Evolutionary conservation across 73 alveolate species (phyloP).

Genomic region (Urostyla sp.): DNA sequence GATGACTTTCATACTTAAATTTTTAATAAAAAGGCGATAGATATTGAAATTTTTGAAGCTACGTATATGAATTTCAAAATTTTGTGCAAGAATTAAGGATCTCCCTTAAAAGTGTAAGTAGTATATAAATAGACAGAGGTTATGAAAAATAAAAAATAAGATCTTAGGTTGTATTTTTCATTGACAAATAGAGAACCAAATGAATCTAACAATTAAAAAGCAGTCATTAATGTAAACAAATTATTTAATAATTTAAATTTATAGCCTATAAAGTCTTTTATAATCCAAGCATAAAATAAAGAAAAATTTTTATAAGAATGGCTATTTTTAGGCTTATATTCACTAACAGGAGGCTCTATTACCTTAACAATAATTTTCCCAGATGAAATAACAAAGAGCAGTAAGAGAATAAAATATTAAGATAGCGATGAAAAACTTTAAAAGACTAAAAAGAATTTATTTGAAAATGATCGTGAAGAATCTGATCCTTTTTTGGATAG

Average conservation of each 20-base stretch:
- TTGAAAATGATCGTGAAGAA: neutral
- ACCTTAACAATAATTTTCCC: neutral
- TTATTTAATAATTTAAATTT: neutral
- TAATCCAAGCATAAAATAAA: conserved; percentile 11
- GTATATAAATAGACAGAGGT: conserved; percentile 24
- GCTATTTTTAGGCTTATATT: conserved; percentile 22
- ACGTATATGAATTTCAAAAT: conserved; percentile 26
- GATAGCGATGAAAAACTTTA: neutral
- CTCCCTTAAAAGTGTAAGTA: conserved; percentile 18
- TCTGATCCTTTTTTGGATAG: conserved; percentile 1
- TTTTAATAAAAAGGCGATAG: neutral
- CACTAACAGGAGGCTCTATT: conserved; percentile 40
- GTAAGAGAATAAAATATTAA: neutral
- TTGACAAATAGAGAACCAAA: conserved; percentile 7
- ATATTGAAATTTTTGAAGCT: conserved; percentile 12
- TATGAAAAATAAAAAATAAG: conserved; percentile 20
- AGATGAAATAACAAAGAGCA: conserved; percentile 15
- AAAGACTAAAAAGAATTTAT: neutral
- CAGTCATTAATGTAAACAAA: neutral
- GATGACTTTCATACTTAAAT: conserved; percentile 26
- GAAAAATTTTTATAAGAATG: conserved; percentile 45
- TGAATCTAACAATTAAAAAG: conserved; percentile 19
- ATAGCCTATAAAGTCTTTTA: neutral
- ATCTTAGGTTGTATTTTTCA: conserved; percentile 12
- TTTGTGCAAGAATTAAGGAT: neutral